phyloP scores from a whole-genome alignment of 441 rosid genomes.

The Brassica hybrid region DNA sequence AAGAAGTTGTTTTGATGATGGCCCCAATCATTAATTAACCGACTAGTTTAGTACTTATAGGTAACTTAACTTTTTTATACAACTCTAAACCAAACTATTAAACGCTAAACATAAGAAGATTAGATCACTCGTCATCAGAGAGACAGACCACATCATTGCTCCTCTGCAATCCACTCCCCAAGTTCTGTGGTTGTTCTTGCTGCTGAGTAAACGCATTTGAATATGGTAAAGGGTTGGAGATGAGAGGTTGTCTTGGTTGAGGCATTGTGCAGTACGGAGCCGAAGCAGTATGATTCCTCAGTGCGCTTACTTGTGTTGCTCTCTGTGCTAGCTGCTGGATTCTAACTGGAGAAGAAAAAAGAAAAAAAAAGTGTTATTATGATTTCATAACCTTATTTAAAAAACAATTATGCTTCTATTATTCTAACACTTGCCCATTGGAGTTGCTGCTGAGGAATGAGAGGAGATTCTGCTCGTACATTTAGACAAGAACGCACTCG shows the following conservation, averaged over 20 bases:
- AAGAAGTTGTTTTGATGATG: conserved; percentile 5
- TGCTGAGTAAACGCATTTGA: conserved; percentile 14
- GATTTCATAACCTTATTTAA: conserved; percentile 6
- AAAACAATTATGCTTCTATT: conserved; percentile 12
- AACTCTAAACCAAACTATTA: conserved; percentile 3
- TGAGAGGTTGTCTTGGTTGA: conserved; percentile 59
- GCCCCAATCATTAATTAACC: not conserved
- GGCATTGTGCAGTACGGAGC: conserved; percentile 39
- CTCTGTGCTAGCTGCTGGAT: conserved; percentile 56
- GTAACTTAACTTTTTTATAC: not conserved
- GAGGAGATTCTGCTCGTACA: conserved; percentile 54
- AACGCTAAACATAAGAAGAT: conserved; percentile 15
- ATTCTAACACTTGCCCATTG: conserved; percentile 53
- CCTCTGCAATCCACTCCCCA: conserved; percentile 32
- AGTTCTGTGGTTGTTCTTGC: conserved; percentile 28
- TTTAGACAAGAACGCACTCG: conserved; percentile 74
- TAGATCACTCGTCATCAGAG: conserved; percentile 82
- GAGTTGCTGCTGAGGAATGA: conserved; percentile 36
- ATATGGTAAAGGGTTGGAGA: conserved; percentile 46
- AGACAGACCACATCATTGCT: conserved; percentile 60
- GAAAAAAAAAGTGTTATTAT: conserved; percentile 1
- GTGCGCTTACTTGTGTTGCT: conserved; percentile 48
- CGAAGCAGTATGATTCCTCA: conserved; percentile 37
- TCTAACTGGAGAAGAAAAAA: conserved; percentile 54
- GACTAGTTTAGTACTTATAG: not conserved